A percentile compares a stretch with the other conserved stretches of the same genome.
phyloP scores from a whole-genome alignment of 2,329 filamentous ascomycete genomes.

The Pseudogymnoascus sp. region DNA sequence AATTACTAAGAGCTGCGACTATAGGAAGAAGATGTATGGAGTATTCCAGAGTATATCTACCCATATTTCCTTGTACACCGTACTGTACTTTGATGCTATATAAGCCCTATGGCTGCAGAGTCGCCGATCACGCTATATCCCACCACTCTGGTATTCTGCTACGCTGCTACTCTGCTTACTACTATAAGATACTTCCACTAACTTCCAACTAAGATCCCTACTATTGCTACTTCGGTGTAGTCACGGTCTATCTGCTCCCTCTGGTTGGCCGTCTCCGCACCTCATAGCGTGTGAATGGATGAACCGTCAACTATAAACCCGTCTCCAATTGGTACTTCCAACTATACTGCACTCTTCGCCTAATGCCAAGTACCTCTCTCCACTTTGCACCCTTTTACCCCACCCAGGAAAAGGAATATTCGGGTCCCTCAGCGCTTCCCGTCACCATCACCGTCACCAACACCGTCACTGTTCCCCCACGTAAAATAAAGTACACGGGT shows the following conservation, averaged over 20 bases:
- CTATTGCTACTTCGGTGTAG: neutral
- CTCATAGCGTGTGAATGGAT: neutral
- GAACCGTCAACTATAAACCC: neutral
- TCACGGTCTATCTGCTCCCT: neutral
- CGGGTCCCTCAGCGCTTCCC: neutral
- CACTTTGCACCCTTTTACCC: neutral
- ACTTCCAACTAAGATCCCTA: neutral
- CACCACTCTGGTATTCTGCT: neutral
- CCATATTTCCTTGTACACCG: neutral
- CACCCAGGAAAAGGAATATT: neutral
- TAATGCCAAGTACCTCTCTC: neutral
- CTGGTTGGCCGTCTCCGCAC: neutral
- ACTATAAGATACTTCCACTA: neutral
- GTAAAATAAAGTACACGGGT: neutral
- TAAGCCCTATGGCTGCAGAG: neutral
- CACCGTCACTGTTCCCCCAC: neutral
- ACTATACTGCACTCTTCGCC: neutral
- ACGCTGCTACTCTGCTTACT: neutral
- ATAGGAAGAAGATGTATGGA: neutral
- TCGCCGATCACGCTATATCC: slow-evolving; percentile 3
- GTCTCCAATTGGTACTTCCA: neutral
- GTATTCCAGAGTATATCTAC: neutral
- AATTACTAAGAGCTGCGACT: neutral
- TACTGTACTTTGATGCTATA: neutral
- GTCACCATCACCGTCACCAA: neutral